A percentile compares a stretch with the other conserved stretches of the same genome.
Conservation (phyloP, 441 rosid species). For the Biscutella laevigata region DNA sequence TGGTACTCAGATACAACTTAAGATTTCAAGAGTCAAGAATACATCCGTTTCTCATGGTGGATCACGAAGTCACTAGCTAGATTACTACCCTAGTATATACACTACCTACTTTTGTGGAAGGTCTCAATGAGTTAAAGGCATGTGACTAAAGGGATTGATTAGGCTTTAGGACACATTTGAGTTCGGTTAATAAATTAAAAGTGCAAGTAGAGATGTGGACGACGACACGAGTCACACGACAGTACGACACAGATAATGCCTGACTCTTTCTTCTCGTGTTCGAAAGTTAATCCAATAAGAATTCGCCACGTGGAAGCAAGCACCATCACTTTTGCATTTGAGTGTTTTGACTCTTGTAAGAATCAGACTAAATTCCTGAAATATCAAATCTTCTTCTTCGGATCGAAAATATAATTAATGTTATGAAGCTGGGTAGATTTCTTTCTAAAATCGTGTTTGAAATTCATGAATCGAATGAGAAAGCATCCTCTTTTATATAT, state of each 20-base stretch:
- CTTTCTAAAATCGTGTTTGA: slow-evolving; percentile 7
- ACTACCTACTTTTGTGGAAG: no score
- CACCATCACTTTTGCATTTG: neutral
- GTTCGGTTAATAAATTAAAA: slow-evolving; percentile 19
- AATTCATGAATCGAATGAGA: no score
- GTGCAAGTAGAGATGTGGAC: slow-evolving; percentile 20
- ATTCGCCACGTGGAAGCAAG: neutral
- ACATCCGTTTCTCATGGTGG: neutral
- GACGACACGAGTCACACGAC: slow-evolving; percentile 9
- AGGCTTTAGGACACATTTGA: slow-evolving; percentile 19
- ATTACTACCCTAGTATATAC: no score
- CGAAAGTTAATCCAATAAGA: neutral
- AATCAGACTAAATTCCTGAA: neutral
- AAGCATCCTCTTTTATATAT: neutral
- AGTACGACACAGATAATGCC: no score
- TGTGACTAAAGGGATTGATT: slow-evolving; percentile 18
- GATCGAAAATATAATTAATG: neutral
- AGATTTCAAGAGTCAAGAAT: neutral
- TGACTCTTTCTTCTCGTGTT: no score
- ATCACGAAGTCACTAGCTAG: slow-evolving; percentile 1
- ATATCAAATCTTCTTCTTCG: neutral
- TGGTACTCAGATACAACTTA: slow-evolving; percentile 15
- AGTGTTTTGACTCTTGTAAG: neutral
- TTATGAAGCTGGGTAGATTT: neutral
- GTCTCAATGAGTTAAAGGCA: no score